phyloP scores from a whole-genome alignment of 2,329 filamentous ascomycete species.

The Aspergillus clavatus region DNA sequence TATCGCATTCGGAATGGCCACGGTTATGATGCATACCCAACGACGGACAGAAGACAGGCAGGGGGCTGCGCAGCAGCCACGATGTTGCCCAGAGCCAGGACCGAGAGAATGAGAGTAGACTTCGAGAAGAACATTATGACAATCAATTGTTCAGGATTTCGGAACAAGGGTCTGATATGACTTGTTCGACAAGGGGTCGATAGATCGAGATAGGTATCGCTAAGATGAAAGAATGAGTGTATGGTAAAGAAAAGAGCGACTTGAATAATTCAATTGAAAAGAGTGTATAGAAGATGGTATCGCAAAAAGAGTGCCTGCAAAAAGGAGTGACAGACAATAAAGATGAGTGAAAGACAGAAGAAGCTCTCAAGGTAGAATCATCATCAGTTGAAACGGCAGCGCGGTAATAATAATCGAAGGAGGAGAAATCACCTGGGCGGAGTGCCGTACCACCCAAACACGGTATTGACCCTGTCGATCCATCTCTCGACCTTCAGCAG shows the following conservation, averaged over 20 bases:
- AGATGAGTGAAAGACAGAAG: constrained; percentile 16
- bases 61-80: constrained; percentile 43
- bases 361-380: constrained; percentile 8
- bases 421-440: constrained; percentile 2
- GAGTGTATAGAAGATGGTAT: constrained; percentile 6
- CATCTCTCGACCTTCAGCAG: background rate
- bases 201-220: background rate
- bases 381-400: constrained; percentile 13
- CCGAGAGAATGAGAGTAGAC: constrained; percentile 39
- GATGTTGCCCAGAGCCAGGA: constrained; percentile 43
- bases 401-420: constrained; percentile 11
- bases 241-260: constrained; percentile 12
- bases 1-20: background rate
- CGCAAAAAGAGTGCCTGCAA: constrained; percentile 4
- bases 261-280: constrained; percentile 3
- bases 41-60: constrained; percentile 48
- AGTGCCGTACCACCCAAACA: constrained; percentile 9
- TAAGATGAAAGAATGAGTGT: constrained; percentile 2
- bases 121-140: constrained; percentile 44
- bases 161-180: constrained; percentile 3
- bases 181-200: constrained; percentile 9
- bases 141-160: constrained; percentile 4
- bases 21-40: constrained; percentile 40
- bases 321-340: constrained; percentile 19
- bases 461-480: constrained; percentile 9